Evolutionary conservation across 78 protist genomes (phyloP).

Genomic region (Dictyostelium capitatum): DNA sequence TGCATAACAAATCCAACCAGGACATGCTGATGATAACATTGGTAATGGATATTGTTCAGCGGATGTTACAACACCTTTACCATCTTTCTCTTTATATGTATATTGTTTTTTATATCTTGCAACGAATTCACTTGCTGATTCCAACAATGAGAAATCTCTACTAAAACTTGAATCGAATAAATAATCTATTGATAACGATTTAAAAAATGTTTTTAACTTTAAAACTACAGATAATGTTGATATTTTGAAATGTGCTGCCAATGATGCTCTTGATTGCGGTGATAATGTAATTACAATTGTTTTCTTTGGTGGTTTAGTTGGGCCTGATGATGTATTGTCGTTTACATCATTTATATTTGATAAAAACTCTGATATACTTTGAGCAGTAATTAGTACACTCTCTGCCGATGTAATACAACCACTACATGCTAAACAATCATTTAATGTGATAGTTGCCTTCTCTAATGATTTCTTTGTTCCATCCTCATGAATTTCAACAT

Average conservation of each 20-base stretch:
- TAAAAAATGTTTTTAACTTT: conserved; percentile 55
- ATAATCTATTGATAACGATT: conserved; percentile 26
- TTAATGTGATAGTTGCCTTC: conserved; percentile 89
- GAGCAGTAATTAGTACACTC: conserved; percentile 94
- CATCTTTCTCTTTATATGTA: background rate
- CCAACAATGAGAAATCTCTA: conserved; percentile 87
- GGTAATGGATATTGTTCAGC: conserved; percentile 68
- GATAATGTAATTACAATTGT: conserved; percentile 88
- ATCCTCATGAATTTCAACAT: conserved; percentile 57
- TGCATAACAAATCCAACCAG: conserved; percentile 97
- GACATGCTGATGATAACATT: conserved; percentile 93
- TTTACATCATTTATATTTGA: background rate
- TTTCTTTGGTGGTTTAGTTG: background rate
- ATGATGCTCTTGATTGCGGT: conserved; percentile 92
- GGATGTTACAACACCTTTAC: background rate
- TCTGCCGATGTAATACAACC: conserved; percentile 99
- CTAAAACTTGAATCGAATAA: conserved; percentile 87
- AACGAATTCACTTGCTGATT: conserved; percentile 84
- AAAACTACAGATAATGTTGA: conserved; percentile 3
- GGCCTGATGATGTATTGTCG: background rate
- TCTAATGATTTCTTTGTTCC: conserved; percentile 71
- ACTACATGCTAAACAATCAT: conserved; percentile 98
- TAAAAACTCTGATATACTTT: conserved; percentile 86
- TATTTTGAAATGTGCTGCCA: conserved; percentile 87
- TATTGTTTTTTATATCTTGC: conserved; percentile 44